Base-by-base conservation (phyloP, 2,329 filamentous ascomycete genomes). In the Colletotrichum destructivum region DNA sequence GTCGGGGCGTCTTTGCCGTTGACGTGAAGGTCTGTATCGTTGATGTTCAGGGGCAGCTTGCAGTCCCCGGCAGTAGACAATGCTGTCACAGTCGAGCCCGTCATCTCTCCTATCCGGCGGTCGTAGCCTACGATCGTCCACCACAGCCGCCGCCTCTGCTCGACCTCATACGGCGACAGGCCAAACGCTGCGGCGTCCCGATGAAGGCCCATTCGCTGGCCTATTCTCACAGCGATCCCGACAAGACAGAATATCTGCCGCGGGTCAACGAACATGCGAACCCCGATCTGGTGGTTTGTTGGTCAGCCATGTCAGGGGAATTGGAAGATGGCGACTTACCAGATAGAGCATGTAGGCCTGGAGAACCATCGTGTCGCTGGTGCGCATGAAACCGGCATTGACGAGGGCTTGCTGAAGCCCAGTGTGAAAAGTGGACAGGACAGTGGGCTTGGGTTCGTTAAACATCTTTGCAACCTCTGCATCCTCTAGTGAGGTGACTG, bases 91-190 rank as follows among this genome's bases (percentile, higher is more conserved):
- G 86, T 84, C 21, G 87, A 88, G 60, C 88, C 88, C 4, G 89
- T 87, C 79, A 94, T 88, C 78, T 94, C 92, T 68, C 90, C 87
- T 47, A 93, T 88, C 26, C 92, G 90, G 71, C 88, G 85, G 78
- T 95, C 93, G 74, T 93, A 92, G 35, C 89, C 84, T 16, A 92
- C 86, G 18, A 95, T 84, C 42, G 90, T 89, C 92, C 92, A 94
- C 92, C 92, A 94, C 1, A 94, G 82, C 47, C 92, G 86, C 61
- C 92, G 88, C n/a, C 92, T 88, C 80, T 93, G 88, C 80, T 94
- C 92, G 4, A 89, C 87, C 76, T 94, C 91, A 65, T 90, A 93
- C 42, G 84, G 87, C 4, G 81, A 83, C 3, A 89, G 75, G 73
- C 78, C 75, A 62, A 87, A 87, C 66, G 88, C 84, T 2, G 82